Evolutionary conservation across 2,329 filamentous ascomycete species (phyloP).

Genomic region (Epichloe gansuensis): DNA sequence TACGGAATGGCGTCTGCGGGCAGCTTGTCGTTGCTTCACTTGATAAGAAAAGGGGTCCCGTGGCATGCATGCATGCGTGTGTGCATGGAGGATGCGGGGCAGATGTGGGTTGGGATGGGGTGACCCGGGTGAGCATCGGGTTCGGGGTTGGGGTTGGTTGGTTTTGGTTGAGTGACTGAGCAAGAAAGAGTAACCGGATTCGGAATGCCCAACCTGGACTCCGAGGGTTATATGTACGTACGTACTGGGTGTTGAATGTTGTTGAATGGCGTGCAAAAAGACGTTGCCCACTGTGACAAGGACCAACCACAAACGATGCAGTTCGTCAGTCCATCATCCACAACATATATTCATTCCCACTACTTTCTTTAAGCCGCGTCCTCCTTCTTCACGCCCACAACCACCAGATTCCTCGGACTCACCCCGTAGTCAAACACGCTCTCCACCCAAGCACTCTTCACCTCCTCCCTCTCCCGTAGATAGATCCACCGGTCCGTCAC

Average conservation of each 20-base stretch:
- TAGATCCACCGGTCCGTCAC: slow-evolving; percentile 85
- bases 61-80: neutral
- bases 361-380: neutral
- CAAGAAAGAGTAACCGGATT: too few species aligned
- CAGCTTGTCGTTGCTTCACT: neutral
- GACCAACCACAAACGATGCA: too few species aligned
- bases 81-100: neutral
- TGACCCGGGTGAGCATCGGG: too few species aligned
- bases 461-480: slow-evolving; percentile 65
- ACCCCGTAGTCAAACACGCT: slow-evolving; percentile 77
- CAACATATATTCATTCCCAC: neutral
- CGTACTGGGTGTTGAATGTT: too few species aligned
- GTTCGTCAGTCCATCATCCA: too few species aligned
- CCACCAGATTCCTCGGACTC: slow-evolving; percentile 83
- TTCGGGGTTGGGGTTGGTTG: too few species aligned
- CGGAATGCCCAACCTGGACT: too few species aligned
- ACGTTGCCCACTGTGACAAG: too few species aligned
- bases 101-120: neutral
- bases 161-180: too few species aligned
- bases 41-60: neutral
- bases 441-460: slow-evolving; percentile 78
- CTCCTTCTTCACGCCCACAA: slow-evolving; percentile 70
- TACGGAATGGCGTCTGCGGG: neutral
- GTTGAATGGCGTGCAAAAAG: too few species aligned
- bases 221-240: too few species aligned